Base-by-base conservation (phyloP, 805 yeast genomes). In the Tetrapisispora pingtungensis region DNA sequence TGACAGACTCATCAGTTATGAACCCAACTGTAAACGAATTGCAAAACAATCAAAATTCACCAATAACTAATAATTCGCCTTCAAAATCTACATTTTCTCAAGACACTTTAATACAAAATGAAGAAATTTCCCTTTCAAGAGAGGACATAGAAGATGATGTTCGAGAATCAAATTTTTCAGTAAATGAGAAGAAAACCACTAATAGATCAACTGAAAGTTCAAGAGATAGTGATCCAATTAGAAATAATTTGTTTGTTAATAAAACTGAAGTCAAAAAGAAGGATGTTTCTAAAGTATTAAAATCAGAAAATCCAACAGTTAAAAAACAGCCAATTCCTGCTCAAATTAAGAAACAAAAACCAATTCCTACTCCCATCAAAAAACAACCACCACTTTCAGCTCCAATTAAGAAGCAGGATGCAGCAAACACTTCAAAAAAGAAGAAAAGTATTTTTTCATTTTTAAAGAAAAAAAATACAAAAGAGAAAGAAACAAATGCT, bases 401-500 rank as follows among this genome's bases (percentile, higher is more conserved):
- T 24, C 32, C 37, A 24, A 38, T 30, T 22, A 36, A 39, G 15
- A 33, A 24, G 17, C 30, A 31, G 17, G 18, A 33, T 4, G 7
- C 27, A 7, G 3, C 18, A 17, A 14, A 10, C 13, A 32, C 40
- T 10, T 33, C 49, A 47, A 36, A 51, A 46, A 49, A 52, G 43
- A 57, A 49, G 39, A 58, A 51, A 33, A 54, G 59, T 42, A 47
- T 59, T 17, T 59, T 60, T 43, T 59, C 63, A n/a, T 61, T 59
- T 38, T 45, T 59, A 18, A 57, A 51, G 43, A 58, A 48, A 37
- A 59, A 55, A 33, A 48, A 38, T n/a, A 34, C 50, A 10, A 49
- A 46, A 37, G 43, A 46, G 12, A 34, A 39, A 17, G 17, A 17
- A 15, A 32, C 27, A 10, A 22, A 31, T 17, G 35, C 19, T 26